Evolutionary conservation across 2,329 filamentous ascomycete genomes (phyloP), one percentile per base, ranked within the genome.

Genomic region (Akanthomyces dipterigenus): DNA sequence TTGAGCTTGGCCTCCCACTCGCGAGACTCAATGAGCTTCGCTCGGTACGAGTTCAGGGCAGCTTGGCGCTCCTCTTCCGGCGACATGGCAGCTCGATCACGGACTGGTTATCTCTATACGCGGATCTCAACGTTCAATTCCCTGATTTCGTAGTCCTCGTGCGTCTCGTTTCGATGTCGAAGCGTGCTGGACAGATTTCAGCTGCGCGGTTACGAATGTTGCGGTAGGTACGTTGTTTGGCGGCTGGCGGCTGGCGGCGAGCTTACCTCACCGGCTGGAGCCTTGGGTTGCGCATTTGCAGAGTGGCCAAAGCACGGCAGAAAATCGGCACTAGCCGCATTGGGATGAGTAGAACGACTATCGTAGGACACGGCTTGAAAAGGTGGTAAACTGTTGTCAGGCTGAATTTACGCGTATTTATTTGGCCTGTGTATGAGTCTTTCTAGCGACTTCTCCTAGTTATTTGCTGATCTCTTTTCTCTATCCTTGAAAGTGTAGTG

Each of bases 1-100:
- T 98, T 99, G 64, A 99, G 85, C 83, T 98, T 99, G 57, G 93
- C 89, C 77, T 99, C 96, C 92, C 92, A 98, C 83, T 99, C 95
- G 77, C 96, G 87, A 69, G 96, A 96, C 77, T 99, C 93, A 71
- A 97, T 84, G 70, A 93, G 84, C 80, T 90, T 92, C 64, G 82
- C 78, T 74, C 91, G 91, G 81, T 91, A 93, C 63, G 88, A 85
- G 71, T 87, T 82, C 70, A 93, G 86, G 72, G 90, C 89, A 73
- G 88, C 82, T 69, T 88, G 77, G 74, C 83, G 81, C 77, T 85
- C 83, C 70, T 80, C 77, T 66, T 86, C 82, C 67, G 81, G 76
- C 66, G 78, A 74, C 80, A 82, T 84, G 68, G 65, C 71, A 64
- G 66, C 65, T 50, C 57, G 22, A 14, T 54, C 63, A 40, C 34